phyloP scores from a whole-genome alignment of 768 basidiomycete species.

The Butyriboletus loyo region DNA sequence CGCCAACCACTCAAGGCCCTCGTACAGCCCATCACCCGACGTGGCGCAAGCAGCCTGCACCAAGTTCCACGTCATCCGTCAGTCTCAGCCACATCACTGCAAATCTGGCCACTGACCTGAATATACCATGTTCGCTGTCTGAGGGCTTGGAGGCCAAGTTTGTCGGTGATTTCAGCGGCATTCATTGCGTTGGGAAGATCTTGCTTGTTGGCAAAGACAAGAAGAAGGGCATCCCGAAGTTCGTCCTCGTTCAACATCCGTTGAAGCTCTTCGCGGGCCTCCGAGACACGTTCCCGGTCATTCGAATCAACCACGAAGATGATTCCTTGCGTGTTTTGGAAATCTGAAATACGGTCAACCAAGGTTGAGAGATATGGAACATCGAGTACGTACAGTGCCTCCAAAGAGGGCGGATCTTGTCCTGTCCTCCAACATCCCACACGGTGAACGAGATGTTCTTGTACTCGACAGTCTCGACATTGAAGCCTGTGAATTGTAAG shows the following conservation, averaged over 20 bases:
- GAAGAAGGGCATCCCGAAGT: slow-evolving; percentile 94
- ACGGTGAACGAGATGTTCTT: slow-evolving; percentile 99
- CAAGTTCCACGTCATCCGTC: slow-evolving; percentile 15
- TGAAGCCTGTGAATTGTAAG: slow-evolving; percentile 73
- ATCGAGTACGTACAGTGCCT: slow-evolving; percentile 84
- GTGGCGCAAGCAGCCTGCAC: slow-evolving; percentile 94
- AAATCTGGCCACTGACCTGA: slow-evolving; percentile 53
- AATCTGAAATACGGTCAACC: slow-evolving; percentile 57
- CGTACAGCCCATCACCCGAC: slow-evolving; percentile 97
- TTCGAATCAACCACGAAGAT: slow-evolving; percentile 99
- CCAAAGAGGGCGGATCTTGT: slow-evolving; percentile 99
- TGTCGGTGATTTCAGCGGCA: slow-evolving; percentile 98
- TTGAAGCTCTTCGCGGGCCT: slow-evolving; percentile 98
- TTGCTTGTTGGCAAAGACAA: slow-evolving; percentile 99
- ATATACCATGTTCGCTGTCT: slow-evolving; percentile 99
- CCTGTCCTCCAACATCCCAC: slow-evolving; percentile 99
- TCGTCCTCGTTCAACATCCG: slow-evolving; percentile 99
- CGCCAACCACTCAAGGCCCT: slow-evolving; percentile 96
- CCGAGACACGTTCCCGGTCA: slow-evolving; percentile 98
- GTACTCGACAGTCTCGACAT: slow-evolving; percentile 99
- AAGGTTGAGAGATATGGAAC: slow-evolving; percentile 6
- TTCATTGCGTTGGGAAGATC: slow-evolving; percentile 99
- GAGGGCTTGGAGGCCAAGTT: slow-evolving; percentile 96
- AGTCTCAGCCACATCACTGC: not conserved
- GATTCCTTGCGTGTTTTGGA: slow-evolving; percentile 99